phyloP scores from a whole-genome alignment of 225 moss, liverwort and hornwort genomes.

The Pseudoscleropodium purum region DNA sequence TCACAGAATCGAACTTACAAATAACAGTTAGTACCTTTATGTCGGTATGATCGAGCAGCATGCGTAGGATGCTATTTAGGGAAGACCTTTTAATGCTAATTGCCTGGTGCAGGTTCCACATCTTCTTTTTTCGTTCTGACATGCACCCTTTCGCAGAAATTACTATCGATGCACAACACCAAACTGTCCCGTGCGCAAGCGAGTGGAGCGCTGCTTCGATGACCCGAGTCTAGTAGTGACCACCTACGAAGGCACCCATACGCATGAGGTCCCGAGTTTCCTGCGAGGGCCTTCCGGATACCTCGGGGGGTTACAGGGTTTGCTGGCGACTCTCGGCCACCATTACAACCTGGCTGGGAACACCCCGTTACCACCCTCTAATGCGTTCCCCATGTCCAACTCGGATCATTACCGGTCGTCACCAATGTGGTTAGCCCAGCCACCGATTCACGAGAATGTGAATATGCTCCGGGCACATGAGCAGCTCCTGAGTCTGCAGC shows the following conservation, averaged over 20 bases:
- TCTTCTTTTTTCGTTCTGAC: not conserved
- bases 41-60: not conserved
- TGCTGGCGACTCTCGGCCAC: constrained; percentile 13
- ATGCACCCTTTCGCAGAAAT: constrained; percentile 12
- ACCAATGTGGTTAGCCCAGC: not conserved
- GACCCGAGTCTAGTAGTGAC: constrained; percentile 40
- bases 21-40: not conserved
- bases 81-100: not conserved
- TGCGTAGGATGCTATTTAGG: not conserved
- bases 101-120: not conserved
- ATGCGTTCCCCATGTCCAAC: not conserved
- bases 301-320: constrained; percentile 4
- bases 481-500: not conserved
- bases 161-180: constrained; percentile 35
- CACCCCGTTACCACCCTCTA: not conserved
- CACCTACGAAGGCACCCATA: constrained; percentile 39
- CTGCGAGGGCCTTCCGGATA: constrained; percentile 5
- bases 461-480: constrained; percentile 10
- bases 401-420: not conserved
- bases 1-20: not conserved
- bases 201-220: constrained; percentile 32
- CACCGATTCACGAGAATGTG: constrained; percentile 1
- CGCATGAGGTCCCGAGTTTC: constrained; percentile 23
- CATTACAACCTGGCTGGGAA: constrained; percentile 6
- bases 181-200: constrained; percentile 41